Percentiles rank a stretch among this genome's conserved stretches.
These are phyloP conservation scores for Tulasnella sp. DNA, from an alignment of 768 basidiomycete species.

Conservation along the genomic window DNA sequence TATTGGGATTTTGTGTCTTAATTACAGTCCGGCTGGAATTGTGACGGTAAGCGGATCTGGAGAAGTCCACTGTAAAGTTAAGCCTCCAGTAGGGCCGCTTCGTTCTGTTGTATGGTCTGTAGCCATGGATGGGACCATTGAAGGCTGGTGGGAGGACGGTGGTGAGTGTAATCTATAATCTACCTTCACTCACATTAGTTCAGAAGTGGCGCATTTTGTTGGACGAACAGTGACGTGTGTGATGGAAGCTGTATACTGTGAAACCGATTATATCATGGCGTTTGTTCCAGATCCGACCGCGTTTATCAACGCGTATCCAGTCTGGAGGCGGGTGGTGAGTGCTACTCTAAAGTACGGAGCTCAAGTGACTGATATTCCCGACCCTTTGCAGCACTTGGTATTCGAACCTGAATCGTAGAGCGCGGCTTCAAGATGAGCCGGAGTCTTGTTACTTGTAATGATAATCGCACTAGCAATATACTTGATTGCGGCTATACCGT, in stretches of 20 bases:
- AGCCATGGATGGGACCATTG: neutral
- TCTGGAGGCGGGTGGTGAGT: neutral
- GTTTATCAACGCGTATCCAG: neutral
- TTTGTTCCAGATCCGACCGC: neutral
- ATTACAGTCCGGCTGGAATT: neutral
- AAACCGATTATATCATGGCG: neutral
- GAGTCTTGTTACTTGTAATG: no score
- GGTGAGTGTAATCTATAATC: neutral
- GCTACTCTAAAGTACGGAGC: neutral
- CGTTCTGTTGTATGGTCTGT: neutral
- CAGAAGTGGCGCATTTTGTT: neutral
- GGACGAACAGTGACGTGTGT: neutral
- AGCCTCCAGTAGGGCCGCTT: neutral
- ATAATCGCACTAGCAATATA: no score
- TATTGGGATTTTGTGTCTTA: no score
- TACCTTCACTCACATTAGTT: neutral
- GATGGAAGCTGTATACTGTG: neutral
- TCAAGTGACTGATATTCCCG: neutral
- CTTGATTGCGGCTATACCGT: no score
- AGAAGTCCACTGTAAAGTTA: neutral
- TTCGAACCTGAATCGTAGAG: slow-evolving; percentile 4
- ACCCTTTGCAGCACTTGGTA: neutral
- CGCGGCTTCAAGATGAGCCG: neutral
- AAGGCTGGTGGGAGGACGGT: neutral
- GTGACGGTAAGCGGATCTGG: neutral